Evolutionary conservation across 2,329 filamentous ascomycete species (phyloP).

Genomic region (Aspergillus clavatus): DNA sequence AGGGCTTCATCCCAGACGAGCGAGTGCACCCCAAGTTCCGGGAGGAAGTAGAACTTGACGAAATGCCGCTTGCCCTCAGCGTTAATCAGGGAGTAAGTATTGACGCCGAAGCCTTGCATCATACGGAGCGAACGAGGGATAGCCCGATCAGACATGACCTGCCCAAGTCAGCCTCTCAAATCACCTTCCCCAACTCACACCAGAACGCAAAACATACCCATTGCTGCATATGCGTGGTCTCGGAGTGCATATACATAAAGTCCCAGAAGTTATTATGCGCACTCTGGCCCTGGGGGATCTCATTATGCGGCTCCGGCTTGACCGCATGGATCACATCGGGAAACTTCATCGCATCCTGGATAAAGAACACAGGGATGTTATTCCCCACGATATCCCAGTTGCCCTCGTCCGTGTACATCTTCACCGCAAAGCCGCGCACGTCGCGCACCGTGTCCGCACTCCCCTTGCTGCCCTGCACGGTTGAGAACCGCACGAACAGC

Average conservation of each 20-base stretch:
- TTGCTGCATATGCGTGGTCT: slow-evolving; percentile 34
- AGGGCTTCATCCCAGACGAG: slow-evolving; percentile 62
- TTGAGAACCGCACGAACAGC: slow-evolving; percentile 71
- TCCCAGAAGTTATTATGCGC: slow-evolving; percentile 51
- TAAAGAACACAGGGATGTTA: slow-evolving; percentile 41
- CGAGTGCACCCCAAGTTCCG: slow-evolving; percentile 32
- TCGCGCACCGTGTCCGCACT: slow-evolving; percentile 77
- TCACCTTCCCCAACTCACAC: too few relatives aligned
- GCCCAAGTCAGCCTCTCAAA: too few relatives aligned
- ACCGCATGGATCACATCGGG: slow-evolving; percentile 40
- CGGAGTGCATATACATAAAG: slow-evolving; percentile 31
- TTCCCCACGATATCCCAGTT: slow-evolving; percentile 56
- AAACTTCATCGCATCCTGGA: slow-evolving; percentile 40
- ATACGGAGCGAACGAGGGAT: slow-evolving; percentile 34
- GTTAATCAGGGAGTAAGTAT: slow-evolving; percentile 32
- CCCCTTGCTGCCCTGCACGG: slow-evolving; percentile 68
- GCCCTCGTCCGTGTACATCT: slow-evolving; percentile 72
- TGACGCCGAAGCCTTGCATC: slow-evolving; percentile 37
- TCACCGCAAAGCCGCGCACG: slow-evolving; percentile 72
- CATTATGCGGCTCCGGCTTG: slow-evolving; percentile 39
- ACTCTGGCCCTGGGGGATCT: slow-evolving; percentile 47
- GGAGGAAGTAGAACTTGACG: slow-evolving; percentile 34
- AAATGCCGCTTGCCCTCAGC: slow-evolving; percentile 30
- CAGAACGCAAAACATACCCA: too few relatives aligned
- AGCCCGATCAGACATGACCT: slow-evolving; percentile 37